Evolutionary conservation across 257 asterid genomes (phyloP).

Genomic region (Echium plantagineum): DNA sequence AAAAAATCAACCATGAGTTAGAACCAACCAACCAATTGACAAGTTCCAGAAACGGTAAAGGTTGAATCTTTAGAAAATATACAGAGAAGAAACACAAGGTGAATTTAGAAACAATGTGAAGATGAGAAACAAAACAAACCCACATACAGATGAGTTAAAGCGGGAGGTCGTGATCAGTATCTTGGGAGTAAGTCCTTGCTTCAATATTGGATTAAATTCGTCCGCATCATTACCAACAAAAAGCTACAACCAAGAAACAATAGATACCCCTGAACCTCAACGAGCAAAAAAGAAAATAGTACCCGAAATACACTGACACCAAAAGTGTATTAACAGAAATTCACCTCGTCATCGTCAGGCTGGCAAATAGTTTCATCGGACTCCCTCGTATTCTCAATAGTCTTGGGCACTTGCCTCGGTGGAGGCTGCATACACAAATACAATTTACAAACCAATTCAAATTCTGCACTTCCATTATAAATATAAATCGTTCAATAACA

Average conservation of each 20-base stretch:
- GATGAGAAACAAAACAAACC: background rate
- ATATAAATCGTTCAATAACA: no score
- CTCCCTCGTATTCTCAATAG: slow-evolving; percentile 91
- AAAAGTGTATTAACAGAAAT: background rate
- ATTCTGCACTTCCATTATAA: no score
- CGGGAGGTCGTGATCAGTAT: slow-evolving; percentile 83
- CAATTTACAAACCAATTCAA: no score
- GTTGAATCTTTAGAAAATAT: background rate
- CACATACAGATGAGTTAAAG: slow-evolving; percentile 69
- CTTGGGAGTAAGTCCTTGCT: slow-evolving; percentile 53
- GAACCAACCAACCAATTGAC: background rate
- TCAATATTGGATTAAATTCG: slow-evolving; percentile 61
- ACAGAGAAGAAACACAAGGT: no score
- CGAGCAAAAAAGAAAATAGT: background rate
- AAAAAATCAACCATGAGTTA: background rate
- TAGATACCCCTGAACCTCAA: background rate
- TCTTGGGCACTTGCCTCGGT: slow-evolving; percentile 52
- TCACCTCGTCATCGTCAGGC: slow-evolving; percentile 84
- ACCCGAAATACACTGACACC: background rate
- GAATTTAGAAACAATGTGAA: background rate
- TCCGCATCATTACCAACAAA: slow-evolving; percentile 82
- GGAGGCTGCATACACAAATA: slow-evolving; percentile 36
- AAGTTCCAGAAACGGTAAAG: background rate
- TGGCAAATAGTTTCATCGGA: slow-evolving; percentile 70
- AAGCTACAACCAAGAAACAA: slow-evolving; percentile 21